Percentiles rank a stretch among this genome's conserved stretches.
Conservation (phyloP, 1,284 basidiomycete genomes). For the Fomes fomentarius region DNA sequence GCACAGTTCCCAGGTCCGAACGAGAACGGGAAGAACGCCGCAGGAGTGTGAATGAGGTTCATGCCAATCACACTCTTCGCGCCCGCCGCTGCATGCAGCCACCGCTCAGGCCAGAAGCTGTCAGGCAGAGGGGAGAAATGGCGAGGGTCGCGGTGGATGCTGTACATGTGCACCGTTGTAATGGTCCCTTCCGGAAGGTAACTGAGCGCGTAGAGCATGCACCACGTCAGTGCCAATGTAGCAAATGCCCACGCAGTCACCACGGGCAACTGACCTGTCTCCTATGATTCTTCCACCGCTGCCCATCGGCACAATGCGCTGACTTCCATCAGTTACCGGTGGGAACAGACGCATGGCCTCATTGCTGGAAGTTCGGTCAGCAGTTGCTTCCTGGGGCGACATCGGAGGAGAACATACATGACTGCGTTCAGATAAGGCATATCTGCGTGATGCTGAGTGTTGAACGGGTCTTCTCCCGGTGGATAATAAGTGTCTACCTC, state of each 20-base stretch:
- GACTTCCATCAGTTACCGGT: constrained; percentile 56
- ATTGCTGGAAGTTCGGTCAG: constrained; percentile 43
- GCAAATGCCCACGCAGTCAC: not conserved
- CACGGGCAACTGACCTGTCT: constrained; percentile 29
- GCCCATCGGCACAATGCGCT: constrained; percentile 43
- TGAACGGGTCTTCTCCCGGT: constrained; percentile 30
- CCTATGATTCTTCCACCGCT: constrained; percentile 30
- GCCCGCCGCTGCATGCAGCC: constrained; percentile 27
- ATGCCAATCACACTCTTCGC: constrained; percentile 7
- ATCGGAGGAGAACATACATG: constrained; percentile 29
- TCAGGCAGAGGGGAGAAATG: constrained; percentile 36
- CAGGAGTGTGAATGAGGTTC: constrained; percentile 28
- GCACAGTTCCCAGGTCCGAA: constrained; percentile 36
- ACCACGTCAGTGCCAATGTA: not conserved
- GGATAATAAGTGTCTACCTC: constrained; percentile 36
- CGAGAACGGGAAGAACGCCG: constrained; percentile 37
- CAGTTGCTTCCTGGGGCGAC: not conserved
- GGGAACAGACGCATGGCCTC: constrained; percentile 62
- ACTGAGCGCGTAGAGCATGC: constrained; percentile 14
- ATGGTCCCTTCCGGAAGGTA: constrained; percentile 34
- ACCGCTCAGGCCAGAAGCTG: constrained; percentile 36
- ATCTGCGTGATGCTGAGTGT: constrained; percentile 28
- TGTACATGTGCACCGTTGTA: constrained; percentile 31
- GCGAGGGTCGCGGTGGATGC: constrained; percentile 36
- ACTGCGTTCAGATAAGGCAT: constrained; percentile 38